phyloP scores from a whole-genome alignment of 2,329 filamentous ascomycete species.

The Hypoxylon sp. region DNA sequence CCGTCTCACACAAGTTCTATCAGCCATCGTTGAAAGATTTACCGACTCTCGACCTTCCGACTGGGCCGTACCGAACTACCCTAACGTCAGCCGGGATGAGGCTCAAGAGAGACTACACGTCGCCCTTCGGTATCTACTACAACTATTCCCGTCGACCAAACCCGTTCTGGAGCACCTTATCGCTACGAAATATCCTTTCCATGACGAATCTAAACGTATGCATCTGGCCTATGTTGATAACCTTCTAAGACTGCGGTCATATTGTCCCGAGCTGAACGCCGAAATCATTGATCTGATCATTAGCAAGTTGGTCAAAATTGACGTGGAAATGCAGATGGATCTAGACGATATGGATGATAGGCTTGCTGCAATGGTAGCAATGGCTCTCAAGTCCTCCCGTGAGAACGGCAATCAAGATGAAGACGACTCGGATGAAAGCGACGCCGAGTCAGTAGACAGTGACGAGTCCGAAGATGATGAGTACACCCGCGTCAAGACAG shows the following conservation, averaged over 20 bases:
- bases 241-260: constrained; percentile 81
- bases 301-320: constrained; percentile 90
- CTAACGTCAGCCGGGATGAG: constrained; percentile 72
- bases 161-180: constrained; percentile 78
- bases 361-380: constrained; percentile 79
- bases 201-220: constrained; percentile 81
- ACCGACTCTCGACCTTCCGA: constrained; percentile 64
- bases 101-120: constrained; percentile 83
- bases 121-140: constrained; percentile 80
- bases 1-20: constrained; percentile 80
- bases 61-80: constrained; percentile 66
- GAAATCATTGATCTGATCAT: constrained; percentile 88
- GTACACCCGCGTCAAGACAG: constrained; percentile 74
- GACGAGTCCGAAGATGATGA: constrained; percentile 78
- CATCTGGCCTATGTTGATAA: constrained; percentile 93
- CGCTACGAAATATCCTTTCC: constrained; percentile 78
- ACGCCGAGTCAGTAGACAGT: constrained; percentile 78
- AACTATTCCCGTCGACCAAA: constrained; percentile 84
- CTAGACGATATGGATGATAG: constrained; percentile 94
- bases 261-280: constrained; percentile 81
- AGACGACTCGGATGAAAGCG: constrained; percentile 71
- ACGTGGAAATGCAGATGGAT: constrained; percentile 94
- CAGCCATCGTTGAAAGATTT: constrained; percentile 86
- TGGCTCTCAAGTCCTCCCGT: constrained; percentile 62
- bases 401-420: constrained; percentile 67